Conservation (phyloP, 441 rosid species). For the Corymbia citriodora region DNA sequence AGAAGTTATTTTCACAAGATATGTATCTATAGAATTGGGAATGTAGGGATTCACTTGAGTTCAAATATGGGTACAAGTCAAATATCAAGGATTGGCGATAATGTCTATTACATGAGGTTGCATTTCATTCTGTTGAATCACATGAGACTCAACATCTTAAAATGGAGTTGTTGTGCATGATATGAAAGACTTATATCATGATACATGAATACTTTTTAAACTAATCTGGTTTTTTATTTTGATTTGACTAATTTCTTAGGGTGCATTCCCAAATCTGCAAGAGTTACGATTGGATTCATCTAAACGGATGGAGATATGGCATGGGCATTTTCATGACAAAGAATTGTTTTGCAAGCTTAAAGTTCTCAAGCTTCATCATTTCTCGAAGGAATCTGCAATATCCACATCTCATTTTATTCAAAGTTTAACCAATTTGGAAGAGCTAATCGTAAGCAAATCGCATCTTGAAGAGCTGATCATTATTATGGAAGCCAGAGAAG, state of each 20-base stretch:
- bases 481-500: background rate
- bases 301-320: background rate
- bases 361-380: background rate
- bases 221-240: background rate
- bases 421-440: background rate
- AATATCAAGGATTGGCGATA: background rate
- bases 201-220: background rate
- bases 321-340: background rate
- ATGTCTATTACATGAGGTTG: background rate
- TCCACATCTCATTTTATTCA: background rate
- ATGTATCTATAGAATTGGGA: background rate
- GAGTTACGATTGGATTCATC: background rate
- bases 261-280: background rate
- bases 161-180: accelerated
- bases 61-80: background rate
- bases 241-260: background rate
- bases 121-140: no score
- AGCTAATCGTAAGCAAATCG: background rate
- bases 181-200: background rate
- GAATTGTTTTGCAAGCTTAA: background rate
- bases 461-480: background rate
- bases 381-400: background rate
- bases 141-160: no score
- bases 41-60: background rate
- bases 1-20: background rate